Percentiles rank a stretch among this genome's conserved stretches.
Evolutionary conservation across 1,284 basidiomycete species (phyloP).

Genomic region (Sphaerobolus stellatus): DNA sequence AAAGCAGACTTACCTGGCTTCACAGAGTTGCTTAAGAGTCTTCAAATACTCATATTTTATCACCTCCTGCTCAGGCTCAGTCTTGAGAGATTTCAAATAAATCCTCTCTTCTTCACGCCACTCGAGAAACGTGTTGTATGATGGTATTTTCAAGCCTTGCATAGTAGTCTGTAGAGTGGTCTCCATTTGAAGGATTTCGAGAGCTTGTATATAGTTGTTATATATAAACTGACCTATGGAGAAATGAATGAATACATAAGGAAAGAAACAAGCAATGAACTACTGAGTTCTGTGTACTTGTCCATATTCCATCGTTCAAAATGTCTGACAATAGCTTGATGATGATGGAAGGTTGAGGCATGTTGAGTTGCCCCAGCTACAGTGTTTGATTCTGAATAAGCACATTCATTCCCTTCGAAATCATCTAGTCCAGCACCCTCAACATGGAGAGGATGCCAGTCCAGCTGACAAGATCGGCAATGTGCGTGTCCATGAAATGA

Average conservation of each 20-base stretch:
- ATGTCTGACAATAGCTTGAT: constrained; percentile 22
- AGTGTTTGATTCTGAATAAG: constrained; percentile 14
- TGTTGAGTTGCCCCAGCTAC: constrained; percentile 17
- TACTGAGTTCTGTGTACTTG: constrained; percentile 20
- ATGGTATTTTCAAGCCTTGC: constrained; percentile 1
- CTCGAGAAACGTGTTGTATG: constrained; percentile 20
- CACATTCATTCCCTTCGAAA: constrained; percentile 20
- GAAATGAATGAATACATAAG: background rate
- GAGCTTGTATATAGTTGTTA: constrained; percentile 29
- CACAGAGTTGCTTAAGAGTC: constrained; percentile 12
- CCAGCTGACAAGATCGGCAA: constrained; percentile 23
- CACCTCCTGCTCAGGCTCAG: constrained; percentile 16
- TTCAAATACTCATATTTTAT: constrained; percentile 21
- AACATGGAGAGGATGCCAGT: constrained; percentile 21
- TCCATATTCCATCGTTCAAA: constrained; percentile 23
- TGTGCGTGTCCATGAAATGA: constrained; percentile 31
- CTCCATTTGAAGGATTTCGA: constrained; percentile 15
- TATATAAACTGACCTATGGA: constrained; percentile 26
- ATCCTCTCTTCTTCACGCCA: constrained; percentile 20
- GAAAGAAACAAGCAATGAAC: background rate
- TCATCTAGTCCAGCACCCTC: constrained; percentile 23
- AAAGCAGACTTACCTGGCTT: constrained; percentile 18
- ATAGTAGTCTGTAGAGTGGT: constrained; percentile 3
- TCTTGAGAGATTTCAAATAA: constrained; percentile 20
- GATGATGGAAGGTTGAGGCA: constrained; percentile 20